phyloP scores from a whole-genome alignment of 1,139 yeast species.

The Citeromyces hawaiiensis region DNA sequence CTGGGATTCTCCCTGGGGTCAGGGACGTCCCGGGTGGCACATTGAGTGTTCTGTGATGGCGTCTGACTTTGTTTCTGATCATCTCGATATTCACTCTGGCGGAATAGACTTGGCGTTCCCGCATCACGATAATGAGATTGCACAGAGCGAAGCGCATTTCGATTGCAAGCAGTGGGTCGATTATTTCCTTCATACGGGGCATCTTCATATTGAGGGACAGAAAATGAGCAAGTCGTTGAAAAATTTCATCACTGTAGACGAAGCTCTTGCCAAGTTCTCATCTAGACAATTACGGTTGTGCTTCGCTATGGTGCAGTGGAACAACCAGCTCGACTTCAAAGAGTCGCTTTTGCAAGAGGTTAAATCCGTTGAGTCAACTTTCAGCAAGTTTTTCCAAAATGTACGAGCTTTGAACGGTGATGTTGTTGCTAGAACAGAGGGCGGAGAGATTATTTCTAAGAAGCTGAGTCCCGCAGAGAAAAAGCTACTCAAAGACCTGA shows the following conservation, averaged over 20 bases:
- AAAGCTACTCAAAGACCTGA: slow-evolving; percentile 36
- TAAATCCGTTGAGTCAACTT: slow-evolving; percentile 55
- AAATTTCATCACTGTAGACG: slow-evolving; percentile 88
- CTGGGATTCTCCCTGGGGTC: slow-evolving; percentile 95
- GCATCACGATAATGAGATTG: slow-evolving; percentile 97
- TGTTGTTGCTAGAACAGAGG: slow-evolving; percentile 26
- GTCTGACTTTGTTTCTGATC: slow-evolving; percentile 67
- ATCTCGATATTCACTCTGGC: slow-evolving; percentile 92
- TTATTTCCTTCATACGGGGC: slow-evolving; percentile 94
- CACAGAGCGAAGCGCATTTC: slow-evolving; percentile 90
- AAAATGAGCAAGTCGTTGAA: slow-evolving; percentile 94
- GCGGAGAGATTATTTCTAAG: slow-evolving; percentile 38
- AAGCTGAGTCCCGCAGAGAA: slow-evolving; percentile 40
- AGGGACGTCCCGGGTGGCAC: slow-evolving; percentile 99
- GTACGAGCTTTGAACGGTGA: slow-evolving; percentile 66
- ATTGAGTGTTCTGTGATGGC: slow-evolving; percentile 99
- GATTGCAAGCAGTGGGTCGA: slow-evolving; percentile 92
- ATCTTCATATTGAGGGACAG: slow-evolving; percentile 94
- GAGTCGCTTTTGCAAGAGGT: slow-evolving; percentile 69
- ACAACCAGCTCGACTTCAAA: slow-evolving; percentile 83
- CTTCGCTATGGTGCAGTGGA: slow-evolving; percentile 89
- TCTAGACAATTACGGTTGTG: slow-evolving; percentile 81
- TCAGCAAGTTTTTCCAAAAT: slow-evolving; percentile 73
- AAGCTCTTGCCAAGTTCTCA: slow-evolving; percentile 60
- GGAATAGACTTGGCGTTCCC: slow-evolving; percentile 98